phyloP scores from a whole-genome alignment of 108 stramenopile species.

The Skeletonema potamos region DNA sequence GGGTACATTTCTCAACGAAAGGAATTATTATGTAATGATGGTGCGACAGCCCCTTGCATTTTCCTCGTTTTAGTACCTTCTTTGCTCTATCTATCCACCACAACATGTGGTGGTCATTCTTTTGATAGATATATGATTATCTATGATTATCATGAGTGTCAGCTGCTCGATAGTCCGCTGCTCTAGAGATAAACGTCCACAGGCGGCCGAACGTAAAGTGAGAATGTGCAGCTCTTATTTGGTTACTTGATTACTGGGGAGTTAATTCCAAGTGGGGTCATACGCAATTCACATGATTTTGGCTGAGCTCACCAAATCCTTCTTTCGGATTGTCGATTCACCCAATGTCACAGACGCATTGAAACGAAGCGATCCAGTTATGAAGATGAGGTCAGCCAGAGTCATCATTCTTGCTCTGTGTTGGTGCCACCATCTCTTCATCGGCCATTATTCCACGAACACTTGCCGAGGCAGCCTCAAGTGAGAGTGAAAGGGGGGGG shows the following conservation, averaged over 20 bases:
- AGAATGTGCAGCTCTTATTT: too few relatives aligned
- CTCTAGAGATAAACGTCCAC: too few relatives aligned
- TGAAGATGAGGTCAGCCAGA: conserved; percentile 45
- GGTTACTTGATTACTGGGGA: conserved; percentile 32
- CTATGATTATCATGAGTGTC: too few relatives aligned
- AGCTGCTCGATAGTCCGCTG: too few relatives aligned
- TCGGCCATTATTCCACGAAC: conserved; percentile 43
- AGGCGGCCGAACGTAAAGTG: too few relatives aligned
- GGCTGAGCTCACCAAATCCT: conserved; percentile 19
- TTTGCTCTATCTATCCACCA: too few relatives aligned
- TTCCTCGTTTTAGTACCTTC: too few relatives aligned
- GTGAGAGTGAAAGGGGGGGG: not conserved
- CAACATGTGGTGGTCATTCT: too few relatives aligned
- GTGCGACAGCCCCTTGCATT: too few relatives aligned
- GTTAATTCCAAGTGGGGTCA: conserved; percentile 44
- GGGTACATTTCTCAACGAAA: too few relatives aligned
- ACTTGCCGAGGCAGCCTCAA: conserved; percentile 6
- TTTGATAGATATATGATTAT: too few relatives aligned
- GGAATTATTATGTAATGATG: too few relatives aligned
- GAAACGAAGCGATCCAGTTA: conserved; percentile 38
- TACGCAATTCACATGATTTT: conserved; percentile 48
- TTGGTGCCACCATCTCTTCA: conserved; percentile 44
- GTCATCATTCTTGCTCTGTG: conserved; percentile 46
- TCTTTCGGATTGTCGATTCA: conserved; percentile 24
- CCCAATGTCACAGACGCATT: conserved; percentile 17